Evolutionary conservation across 176 grass and related monocot species (phyloP), one percentile per base, ranked within the genome.

Genomic region (Ampelocalamus luodianensis): DNA sequence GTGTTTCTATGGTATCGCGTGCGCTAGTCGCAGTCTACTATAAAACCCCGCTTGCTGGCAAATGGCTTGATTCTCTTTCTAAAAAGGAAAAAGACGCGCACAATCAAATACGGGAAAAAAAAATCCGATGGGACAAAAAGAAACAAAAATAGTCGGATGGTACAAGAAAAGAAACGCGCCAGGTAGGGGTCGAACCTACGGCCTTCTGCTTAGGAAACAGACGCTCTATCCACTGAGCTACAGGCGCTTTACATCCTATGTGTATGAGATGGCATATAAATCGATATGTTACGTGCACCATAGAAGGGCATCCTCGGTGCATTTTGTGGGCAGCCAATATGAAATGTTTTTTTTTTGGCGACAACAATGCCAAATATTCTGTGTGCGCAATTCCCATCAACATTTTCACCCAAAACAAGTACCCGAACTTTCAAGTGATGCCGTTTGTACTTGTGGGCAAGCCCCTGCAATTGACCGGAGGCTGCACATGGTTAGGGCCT

Each of bases 181-280:
- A 92, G 92, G 81, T 90, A 94, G 93, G 87, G 92, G 87, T 92
- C 93, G 85, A 92, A 95, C 87, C 93, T 95, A 90, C 85, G 88
- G 71, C 90, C 91, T 93, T 97, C 90, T 27, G 60, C 60, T 94
- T 93, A 94, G 92, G 92, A 97, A 97, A 97, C 92, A 92, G 89
- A 95, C 96, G 91, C 96, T 95, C 93, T 92, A 98, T 98, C 96
- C 93, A 92, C 91, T 94, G 96, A 95, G 93, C 93, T 95, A 98
- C 96, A 94, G 93, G 91, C 90, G 90, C 96, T 29, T 61, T 0
- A 0, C 1, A 2, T 9, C 0, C 0, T 0, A 1, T 0, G 0
- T 0, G 0, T 2, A 10, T 10, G 20, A n/a, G 7, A 3, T 4
- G 0, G 0, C 3, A 3, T 3, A 3, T 0, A 9, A 0, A 10